phyloP scores from a whole-genome alignment of 495 filamentous ascomycete species.

The Cladorrhinum samala region DNA sequence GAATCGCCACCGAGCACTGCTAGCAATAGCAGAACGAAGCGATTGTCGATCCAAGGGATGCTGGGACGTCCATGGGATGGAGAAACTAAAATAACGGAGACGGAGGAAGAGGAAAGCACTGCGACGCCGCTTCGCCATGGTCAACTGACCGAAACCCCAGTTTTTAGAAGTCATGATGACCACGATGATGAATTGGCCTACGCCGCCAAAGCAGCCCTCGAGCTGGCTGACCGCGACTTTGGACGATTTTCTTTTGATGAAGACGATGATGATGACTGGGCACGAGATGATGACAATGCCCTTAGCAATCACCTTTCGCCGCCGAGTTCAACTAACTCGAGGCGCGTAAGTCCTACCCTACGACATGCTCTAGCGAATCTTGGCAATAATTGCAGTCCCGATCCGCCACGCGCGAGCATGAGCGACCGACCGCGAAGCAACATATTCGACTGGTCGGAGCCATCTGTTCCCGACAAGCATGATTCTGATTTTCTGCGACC shows the following conservation, averaged over 20 bases:
- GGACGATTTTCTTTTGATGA: constrained; percentile 49
- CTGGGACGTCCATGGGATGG: constrained; percentile 42
- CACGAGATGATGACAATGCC: constrained; percentile 48
- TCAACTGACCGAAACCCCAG: constrained; percentile 18
- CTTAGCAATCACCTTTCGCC: constrained; percentile 49
- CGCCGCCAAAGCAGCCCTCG: constrained; percentile 7
- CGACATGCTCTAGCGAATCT: constrained; percentile 36
- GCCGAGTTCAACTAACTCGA: constrained; percentile 44
- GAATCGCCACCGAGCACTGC: constrained; percentile 55
- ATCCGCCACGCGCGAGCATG: constrained; percentile 26
- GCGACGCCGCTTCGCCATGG: constrained; percentile 49
- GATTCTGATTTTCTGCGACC: constrained; percentile 59
- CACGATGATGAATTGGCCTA: constrained; percentile 16
- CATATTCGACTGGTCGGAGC: constrained; percentile 86
- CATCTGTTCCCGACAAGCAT: constrained; percentile 49
- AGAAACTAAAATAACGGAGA: constrained; percentile 55
- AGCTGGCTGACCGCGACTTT: constrained; percentile 31
- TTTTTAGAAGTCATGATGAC: constrained; percentile 11
- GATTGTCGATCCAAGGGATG: constrained; percentile 52
- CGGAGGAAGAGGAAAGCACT: constrained; percentile 59
- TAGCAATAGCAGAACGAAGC: constrained; percentile 49
- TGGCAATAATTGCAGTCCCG: constrained; percentile 33
- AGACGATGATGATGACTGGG: constrained; percentile 61
- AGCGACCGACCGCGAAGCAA: constrained; percentile 51
- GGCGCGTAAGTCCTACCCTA: constrained; percentile 39